Conservation (phyloP, 2,329 filamentous ascomycete genomes). For the Lasiodiplodia sp. region DNA sequence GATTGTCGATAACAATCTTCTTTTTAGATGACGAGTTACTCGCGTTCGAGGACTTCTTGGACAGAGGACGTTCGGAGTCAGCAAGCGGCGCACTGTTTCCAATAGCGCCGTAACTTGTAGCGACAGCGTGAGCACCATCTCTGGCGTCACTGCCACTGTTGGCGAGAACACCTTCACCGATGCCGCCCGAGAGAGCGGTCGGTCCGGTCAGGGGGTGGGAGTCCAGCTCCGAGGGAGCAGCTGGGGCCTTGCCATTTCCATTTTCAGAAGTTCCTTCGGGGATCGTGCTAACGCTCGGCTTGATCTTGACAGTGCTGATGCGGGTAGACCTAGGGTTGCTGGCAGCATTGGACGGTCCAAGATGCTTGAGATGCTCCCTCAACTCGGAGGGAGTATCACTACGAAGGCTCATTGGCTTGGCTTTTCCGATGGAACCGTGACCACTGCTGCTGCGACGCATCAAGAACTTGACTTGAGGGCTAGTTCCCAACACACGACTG, state of each 20-base stretch:
- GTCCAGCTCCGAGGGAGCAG: slow-evolving; percentile 39
- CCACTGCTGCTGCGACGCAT: slow-evolving; percentile 56
- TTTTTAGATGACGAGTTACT: slow-evolving; percentile 6
- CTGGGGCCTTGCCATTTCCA: slow-evolving; percentile 34
- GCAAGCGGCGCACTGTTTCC: background rate
- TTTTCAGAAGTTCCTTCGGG: slow-evolving; percentile 49
- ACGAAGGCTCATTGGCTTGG: slow-evolving; percentile 51
- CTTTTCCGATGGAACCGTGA: slow-evolving; percentile 37
- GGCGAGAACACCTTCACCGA: slow-evolving; percentile 61
- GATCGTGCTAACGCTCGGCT: slow-evolving; percentile 59
- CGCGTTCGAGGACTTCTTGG: background rate
- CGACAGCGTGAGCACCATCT: slow-evolving; percentile 69
- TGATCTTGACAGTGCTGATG: slow-evolving; percentile 70
- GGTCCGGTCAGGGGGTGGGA: slow-evolving; percentile 42
- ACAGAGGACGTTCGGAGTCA: background rate
- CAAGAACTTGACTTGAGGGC: slow-evolving; percentile 50
- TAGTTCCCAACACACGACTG: slow-evolving; percentile 39
- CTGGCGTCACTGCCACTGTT: slow-evolving; percentile 63
- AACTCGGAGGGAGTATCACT: slow-evolving; percentile 61
- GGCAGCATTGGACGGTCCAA: slow-evolving; percentile 70
- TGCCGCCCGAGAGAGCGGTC: slow-evolving; percentile 57
- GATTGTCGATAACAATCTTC: slow-evolving; percentile 22
- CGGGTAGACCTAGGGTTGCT: slow-evolving; percentile 67
- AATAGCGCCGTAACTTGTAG: slow-evolving; percentile 54
- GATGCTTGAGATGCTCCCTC: slow-evolving; percentile 66